Conservation (phyloP, 1,284 basidiomycete genomes). For the Fistulinella cinereoalba region DNA sequence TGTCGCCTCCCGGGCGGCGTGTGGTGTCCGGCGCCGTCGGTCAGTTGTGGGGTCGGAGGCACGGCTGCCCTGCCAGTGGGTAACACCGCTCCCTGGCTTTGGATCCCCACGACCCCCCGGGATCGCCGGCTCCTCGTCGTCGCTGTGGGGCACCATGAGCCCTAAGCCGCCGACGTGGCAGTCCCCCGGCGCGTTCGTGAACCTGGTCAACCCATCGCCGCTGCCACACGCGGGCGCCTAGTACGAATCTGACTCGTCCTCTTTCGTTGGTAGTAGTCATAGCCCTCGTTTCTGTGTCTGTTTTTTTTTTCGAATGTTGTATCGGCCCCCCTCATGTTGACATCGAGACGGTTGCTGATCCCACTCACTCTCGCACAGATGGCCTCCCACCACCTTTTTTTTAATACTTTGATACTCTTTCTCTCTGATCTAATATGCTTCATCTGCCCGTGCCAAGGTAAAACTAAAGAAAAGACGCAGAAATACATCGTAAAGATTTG, state of each 20-base stretch:
- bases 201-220: constrained; percentile 47
- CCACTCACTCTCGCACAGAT: neutral
- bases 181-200: too few relatives aligned
- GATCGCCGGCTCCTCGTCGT: constrained; percentile 36
- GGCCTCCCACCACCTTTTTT: neutral
- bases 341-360: neutral
- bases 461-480: constrained; percentile 33
- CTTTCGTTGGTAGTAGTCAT: constrained; percentile 6
- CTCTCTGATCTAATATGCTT: constrained; percentile 19
- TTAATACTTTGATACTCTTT: neutral
- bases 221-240: constrained; percentile 50
- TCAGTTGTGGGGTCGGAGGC: constrained; percentile 41
- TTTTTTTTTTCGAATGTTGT: neutral
- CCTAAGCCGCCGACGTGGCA: constrained; percentile 43
- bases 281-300: neutral
- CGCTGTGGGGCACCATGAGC: constrained; percentile 43
- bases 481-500: constrained; percentile 39
- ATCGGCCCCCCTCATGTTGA: neutral
- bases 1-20: constrained; percentile 47
- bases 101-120: constrained; percentile 37
- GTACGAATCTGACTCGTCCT: neutral
- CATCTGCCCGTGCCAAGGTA: constrained; percentile 28
- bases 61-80: constrained; percentile 47
- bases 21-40: constrained; percentile 41
- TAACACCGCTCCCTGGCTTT: constrained; percentile 37